Base-by-base conservation (phyloP, 2,329 filamentous ascomycete species). In the Fusarium agapanthi region DNA sequence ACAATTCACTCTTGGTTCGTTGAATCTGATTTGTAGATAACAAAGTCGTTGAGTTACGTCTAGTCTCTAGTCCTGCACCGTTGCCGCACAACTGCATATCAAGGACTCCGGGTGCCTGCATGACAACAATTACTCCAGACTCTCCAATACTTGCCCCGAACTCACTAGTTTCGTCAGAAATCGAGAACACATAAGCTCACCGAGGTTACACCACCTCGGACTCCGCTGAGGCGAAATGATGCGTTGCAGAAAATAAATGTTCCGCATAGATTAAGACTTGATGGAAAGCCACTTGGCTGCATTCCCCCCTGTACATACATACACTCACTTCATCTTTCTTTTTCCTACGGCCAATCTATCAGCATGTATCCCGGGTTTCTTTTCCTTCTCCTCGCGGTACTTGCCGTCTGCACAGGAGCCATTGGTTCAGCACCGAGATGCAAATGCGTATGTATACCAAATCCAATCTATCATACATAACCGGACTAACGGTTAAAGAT, bases 371-470 rank as follows among this genome's bases (percentile, higher is more conserved):
- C 22, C 18, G 22, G 4, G 1, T 18, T 28, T 3, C 26, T 63
- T 7, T 26, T 67, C 15, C 38, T 28, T 32, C 35, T 70, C 4
- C 54, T 72, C 20, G 40, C 48, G 16, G 26, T 37, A 34, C 13
- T 70, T 35, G n/a, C 69, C 30, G 20, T 41, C 6, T 44, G 30
- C 7, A 43, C 10, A 45, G 26, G n/a, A 26, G 37, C 16, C 3
- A 16, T n/a, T 38, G 12, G 38, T 30, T 20, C 62, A 38, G 7
- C 40, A 12, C 40, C 24, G 26, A 44, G 38, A n/a, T 72, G 69
- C 15, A 72, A 41, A 73, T 72, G 69, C 3, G 69, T 72, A 65
- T 8, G 69, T 66, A 38, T 16, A 22, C n/a, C 0, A 24, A 7
- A 14, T 50, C 2, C 11, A n/a, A 28, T 30, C 24, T 7, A 30